Conservation (phyloP, 1,284 basidiomycete genomes). For the Tylopilus sp. region DNA sequence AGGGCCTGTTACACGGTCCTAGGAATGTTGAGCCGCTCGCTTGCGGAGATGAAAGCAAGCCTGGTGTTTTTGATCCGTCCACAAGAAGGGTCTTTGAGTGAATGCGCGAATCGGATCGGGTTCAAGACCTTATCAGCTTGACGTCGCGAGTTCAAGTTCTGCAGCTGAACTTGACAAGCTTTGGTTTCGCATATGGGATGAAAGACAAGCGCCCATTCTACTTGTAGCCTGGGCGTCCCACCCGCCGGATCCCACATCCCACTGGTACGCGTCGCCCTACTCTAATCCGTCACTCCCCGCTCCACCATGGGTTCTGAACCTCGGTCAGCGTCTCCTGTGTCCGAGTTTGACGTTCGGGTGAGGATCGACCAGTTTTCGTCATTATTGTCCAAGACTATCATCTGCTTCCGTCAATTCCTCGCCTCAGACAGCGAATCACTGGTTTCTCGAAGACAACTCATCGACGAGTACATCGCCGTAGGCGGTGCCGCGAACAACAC, state of each 20-base stretch:
- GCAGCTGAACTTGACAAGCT: no score
- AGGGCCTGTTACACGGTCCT: no score
- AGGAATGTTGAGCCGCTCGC: no score
- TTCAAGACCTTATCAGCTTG: no score
- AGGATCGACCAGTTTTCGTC: slow-evolving; percentile 25
- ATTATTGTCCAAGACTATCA: slow-evolving; percentile 24
- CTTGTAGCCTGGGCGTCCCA: slow-evolving; percentile 5
- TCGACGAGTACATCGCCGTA: slow-evolving; percentile 30
- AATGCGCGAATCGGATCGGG: no score
- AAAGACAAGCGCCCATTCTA: slow-evolving; percentile 9
- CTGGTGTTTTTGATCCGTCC: no score
- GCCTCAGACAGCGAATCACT: slow-evolving; percentile 28
- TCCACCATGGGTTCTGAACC: slow-evolving; percentile 16
- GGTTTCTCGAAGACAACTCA: slow-evolving; percentile 19
- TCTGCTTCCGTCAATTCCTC: slow-evolving; percentile 30
- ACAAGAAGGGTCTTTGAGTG: no score
- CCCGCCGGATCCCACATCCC: not conserved
- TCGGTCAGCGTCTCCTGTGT: not conserved
- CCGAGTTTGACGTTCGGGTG: slow-evolving; percentile 20
- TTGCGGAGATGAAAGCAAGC: no score
- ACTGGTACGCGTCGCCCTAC: not conserved
- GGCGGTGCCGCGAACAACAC: slow-evolving; percentile 28
- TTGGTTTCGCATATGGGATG: no score
- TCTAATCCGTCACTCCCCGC: not conserved
- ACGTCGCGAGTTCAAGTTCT: no score